Percentiles rank a stretch among this genome's conserved stretches.
These are phyloP conservation scores for Lagenidium giganteum DNA, from an alignment of 352 stramenopile genomes.

Conservation along the genomic window DNA sequence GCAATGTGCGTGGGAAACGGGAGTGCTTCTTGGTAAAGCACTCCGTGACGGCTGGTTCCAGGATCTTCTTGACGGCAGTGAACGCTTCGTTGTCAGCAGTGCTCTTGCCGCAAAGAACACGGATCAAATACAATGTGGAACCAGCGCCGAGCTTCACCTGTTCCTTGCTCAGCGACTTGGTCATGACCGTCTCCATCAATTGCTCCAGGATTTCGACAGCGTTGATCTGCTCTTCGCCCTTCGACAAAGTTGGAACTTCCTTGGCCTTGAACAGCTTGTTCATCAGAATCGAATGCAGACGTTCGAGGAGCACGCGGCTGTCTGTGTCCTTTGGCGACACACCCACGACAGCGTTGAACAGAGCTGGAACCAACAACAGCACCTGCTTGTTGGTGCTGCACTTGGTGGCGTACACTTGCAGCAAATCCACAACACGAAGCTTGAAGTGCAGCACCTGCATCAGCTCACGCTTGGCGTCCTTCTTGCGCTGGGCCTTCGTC, in stretches of 20 bases:
- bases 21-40: slow-evolving; percentile 83
- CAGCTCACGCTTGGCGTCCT: slow-evolving; percentile 58
- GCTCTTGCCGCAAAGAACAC: slow-evolving; percentile 25
- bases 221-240: slow-evolving; percentile 19
- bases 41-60: slow-evolving; percentile 32
- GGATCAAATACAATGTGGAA: slow-evolving; percentile 58
- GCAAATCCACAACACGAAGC: slow-evolving; percentile 74
- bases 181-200: slow-evolving; percentile 37
- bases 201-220: slow-evolving; percentile 29
- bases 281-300: slow-evolving; percentile 54
- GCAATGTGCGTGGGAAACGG: slow-evolving; percentile 58
- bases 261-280: slow-evolving; percentile 65
- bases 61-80: slow-evolving; percentile 17
- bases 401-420: slow-evolving; percentile 60
- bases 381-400: slow-evolving; percentile 22
- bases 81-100: background rate
- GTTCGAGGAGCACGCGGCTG: slow-evolving; percentile 70
- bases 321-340: slow-evolving; percentile 56
- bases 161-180: slow-evolving; percentile 55
- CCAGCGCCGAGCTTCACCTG: slow-evolving; percentile 53
- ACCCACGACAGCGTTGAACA: slow-evolving; percentile 51
- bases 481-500: slow-evolving; percentile 66
- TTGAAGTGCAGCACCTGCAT: slow-evolving; percentile 83
- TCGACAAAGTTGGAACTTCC: slow-evolving; percentile 28
- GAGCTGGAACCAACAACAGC: slow-evolving; percentile 47